A percentile compares a stretch with the other conserved stretches of the same genome.
These are phyloP conservation scores for Bruguiera parviflora DNA, from an alignment of 345 rosid genomes.

Conservation along the genomic window DNA sequence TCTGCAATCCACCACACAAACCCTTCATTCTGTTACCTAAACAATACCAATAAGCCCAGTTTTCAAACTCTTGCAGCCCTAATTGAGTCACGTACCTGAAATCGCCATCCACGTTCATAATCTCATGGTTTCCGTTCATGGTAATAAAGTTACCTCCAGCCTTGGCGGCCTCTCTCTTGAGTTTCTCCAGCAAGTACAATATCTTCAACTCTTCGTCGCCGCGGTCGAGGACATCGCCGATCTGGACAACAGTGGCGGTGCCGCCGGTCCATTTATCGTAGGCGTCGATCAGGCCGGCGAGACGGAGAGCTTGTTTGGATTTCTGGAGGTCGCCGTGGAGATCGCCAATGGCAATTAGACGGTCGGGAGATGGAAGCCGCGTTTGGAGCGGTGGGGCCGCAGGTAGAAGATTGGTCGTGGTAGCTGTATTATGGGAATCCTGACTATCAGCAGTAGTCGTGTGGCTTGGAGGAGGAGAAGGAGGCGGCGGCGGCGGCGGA, in stretches of 20 bases:
- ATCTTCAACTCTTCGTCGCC: slow-evolving; percentile 82
- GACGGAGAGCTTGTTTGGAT: slow-evolving; percentile 54
- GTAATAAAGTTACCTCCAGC: slow-evolving; percentile 65
- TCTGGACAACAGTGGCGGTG: slow-evolving; percentile 63
- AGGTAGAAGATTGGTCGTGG: no score
- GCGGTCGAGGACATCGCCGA: slow-evolving; percentile 90
- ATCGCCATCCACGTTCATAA: slow-evolving; percentile 85
- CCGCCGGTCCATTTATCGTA: slow-evolving; percentile 73
- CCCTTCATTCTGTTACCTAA: slow-evolving; percentile 65
- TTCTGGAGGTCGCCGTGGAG: slow-evolving; percentile 83
- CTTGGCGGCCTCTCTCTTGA: slow-evolving; percentile 64
- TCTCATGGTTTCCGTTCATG: slow-evolving; percentile 93
- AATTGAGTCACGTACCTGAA: slow-evolving; percentile 57
- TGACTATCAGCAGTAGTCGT: neutral
- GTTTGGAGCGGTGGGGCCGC: slow-evolving; percentile 29
- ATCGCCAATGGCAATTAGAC: slow-evolving; percentile 82
- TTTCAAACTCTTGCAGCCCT: slow-evolving; percentile 65
- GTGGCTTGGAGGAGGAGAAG: neutral
- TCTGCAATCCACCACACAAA: slow-evolving; percentile 49
- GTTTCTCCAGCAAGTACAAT: slow-evolving; percentile 69
- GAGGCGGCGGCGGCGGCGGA: neutral
- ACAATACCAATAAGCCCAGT: slow-evolving; percentile 75
- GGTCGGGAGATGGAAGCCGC: slow-evolving; percentile 44
- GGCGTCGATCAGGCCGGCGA: slow-evolving; percentile 71
- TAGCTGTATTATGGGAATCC: no score